A percentile compares a stretch with the other conserved stretches of the same genome.
Evolutionary conservation across 225 moss, liverwort and hornwort species (phyloP).

Genomic region (Asterella californica): DNA sequence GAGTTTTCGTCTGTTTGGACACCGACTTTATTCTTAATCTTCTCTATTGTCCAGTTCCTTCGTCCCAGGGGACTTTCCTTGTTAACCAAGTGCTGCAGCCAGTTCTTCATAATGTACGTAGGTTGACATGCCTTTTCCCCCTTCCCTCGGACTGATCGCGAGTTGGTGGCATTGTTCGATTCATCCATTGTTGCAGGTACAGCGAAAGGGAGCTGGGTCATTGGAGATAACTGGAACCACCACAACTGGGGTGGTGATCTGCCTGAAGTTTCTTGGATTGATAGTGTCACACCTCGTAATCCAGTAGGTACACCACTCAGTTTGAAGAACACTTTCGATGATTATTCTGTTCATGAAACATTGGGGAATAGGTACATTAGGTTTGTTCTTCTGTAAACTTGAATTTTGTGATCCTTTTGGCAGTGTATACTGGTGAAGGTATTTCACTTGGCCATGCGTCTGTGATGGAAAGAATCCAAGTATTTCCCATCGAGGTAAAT

Average conservation of each 20-base stretch:
- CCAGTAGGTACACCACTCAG: slow-evolving; percentile 47
- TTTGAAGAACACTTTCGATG: neutral
- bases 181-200: slow-evolving; percentile 34
- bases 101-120: neutral
- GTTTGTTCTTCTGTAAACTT: too few relatives aligned
- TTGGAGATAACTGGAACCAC: slow-evolving; percentile 72
- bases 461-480: neutral
- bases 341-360: too few relatives aligned
- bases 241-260: slow-evolving; percentile 79
- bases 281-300: slow-evolving; percentile 53
- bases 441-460: too few relatives aligned
- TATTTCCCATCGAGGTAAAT: neutral
- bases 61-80: neutral
- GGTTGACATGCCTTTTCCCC: neutral
- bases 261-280: slow-evolving; percentile 81
- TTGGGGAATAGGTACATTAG: too few relatives aligned
- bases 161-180: neutral
- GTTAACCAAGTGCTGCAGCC: neutral
- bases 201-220: slow-evolving; percentile 62
- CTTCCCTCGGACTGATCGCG: neutral
- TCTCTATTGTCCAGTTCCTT: neutral
- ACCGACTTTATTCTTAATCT: too few relatives aligned
- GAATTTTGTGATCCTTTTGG: too few relatives aligned
- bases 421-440: too few relatives aligned
- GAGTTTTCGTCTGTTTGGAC: too few relatives aligned